phyloP scores from a whole-genome alignment of 1,284 basidiomycete species.

The Erythrobasidium hasegawianum region DNA sequence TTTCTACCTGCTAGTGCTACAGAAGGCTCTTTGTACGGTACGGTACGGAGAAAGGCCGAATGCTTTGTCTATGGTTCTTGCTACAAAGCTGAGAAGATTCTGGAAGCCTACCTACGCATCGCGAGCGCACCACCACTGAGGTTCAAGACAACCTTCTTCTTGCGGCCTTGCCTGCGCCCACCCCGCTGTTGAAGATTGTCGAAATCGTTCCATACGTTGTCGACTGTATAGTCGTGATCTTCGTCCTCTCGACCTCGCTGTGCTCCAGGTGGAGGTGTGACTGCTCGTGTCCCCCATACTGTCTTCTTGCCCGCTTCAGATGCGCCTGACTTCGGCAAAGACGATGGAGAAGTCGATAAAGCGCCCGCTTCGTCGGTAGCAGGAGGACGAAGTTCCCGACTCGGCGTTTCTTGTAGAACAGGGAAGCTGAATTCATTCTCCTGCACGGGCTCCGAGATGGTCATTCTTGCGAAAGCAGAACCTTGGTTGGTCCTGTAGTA shows the following conservation, averaged over 20 bases:
- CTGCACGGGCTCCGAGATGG: background rate
- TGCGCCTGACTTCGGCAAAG: conserved; percentile 1
- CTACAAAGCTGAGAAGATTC: no score
- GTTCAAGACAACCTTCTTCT: conserved; percentile 35
- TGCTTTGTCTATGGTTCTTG: no score
- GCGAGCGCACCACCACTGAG: conserved; percentile 16
- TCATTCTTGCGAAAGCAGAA: background rate
- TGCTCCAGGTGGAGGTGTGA: conserved; percentile 1
- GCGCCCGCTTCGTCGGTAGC: background rate
- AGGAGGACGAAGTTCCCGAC: background rate
- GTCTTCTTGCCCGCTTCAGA: background rate
- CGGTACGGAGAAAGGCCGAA: no score
- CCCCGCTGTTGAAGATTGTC: conserved; percentile 28
- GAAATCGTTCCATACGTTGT: conserved; percentile 29
- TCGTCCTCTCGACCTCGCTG: conserved; percentile 1
- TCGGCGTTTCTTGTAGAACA: background rate
- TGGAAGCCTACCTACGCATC: conserved; percentile 12
- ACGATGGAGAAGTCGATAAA: background rate
- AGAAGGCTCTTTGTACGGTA: no score
- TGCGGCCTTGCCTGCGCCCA: conserved; percentile 27
- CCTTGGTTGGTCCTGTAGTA: background rate
- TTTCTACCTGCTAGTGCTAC: no score
- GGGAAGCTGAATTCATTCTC: background rate
- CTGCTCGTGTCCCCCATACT: conserved; percentile 32
- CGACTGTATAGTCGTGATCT: conserved; percentile 3